These are phyloP conservation scores for Parietichytrium sp. DNA, from an alignment of 108 stramenopile species.

Conservation along the genomic window DNA sequence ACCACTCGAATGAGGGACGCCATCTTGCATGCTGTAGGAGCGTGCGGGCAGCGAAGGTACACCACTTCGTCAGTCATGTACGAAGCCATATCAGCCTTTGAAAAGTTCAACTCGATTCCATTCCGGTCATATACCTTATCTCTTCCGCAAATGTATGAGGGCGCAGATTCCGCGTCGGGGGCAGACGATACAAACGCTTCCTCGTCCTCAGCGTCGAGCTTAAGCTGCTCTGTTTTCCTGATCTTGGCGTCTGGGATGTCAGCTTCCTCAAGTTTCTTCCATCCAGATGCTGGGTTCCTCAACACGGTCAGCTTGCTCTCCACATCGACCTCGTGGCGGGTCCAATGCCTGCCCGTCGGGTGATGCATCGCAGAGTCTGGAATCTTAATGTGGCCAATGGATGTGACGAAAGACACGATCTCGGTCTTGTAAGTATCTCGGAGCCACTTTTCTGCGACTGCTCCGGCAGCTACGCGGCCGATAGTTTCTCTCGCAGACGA, in stretches of 20 bases:
- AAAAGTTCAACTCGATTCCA: not conserved
- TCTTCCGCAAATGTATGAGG: not conserved
- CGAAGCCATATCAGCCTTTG: not conserved
- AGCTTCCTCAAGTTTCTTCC: not conserved
- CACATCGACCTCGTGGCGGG: slow-evolving; percentile 23
- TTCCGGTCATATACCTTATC: not conserved
- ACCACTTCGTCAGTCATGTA: slow-evolving; percentile 35
- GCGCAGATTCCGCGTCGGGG: not conserved
- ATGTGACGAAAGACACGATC: slow-evolving; percentile 32
- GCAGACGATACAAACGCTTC: not conserved
- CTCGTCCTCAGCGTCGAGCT: slow-evolving; percentile 25
- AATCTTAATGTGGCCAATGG: not conserved
- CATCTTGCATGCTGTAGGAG: slow-evolving; percentile 24
- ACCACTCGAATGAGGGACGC: slow-evolving; percentile 35
- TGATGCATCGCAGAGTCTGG: not conserved
- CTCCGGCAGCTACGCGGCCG: slow-evolving; percentile 97
- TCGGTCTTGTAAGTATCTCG: slow-evolving; percentile 27
- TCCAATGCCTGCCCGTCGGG: slow-evolving; percentile 12
- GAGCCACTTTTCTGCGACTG: slow-evolving; percentile 90
- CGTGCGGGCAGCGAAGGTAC: slow-evolving; percentile 40
- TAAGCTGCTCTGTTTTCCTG: not conserved
- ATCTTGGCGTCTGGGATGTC: slow-evolving; percentile 2
- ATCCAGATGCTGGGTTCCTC: slow-evolving; percentile 25
- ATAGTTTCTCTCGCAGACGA: slow-evolving; percentile 94
- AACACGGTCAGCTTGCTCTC: slow-evolving; percentile 5